Conservation (phyloP, 2,329 filamentous ascomycete genomes). For the Cordyceps cicadae region DNA sequence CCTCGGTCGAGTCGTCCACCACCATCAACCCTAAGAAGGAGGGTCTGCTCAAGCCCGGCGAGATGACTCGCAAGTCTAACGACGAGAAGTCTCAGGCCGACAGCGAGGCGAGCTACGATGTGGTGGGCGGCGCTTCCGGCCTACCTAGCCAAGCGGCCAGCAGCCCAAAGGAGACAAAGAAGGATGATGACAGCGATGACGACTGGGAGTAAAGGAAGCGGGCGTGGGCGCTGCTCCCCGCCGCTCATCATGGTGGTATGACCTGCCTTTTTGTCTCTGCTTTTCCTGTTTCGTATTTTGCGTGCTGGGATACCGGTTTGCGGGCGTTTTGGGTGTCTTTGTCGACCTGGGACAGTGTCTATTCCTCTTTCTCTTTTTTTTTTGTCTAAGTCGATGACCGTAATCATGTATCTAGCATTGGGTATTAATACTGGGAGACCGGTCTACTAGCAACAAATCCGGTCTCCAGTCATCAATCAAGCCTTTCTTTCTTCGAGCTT, state of each 20-base stretch:
- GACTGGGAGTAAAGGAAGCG: conserved; percentile 58
- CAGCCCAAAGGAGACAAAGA: conserved; percentile 50
- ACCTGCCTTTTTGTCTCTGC: conserved; percentile 12
- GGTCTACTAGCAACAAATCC: not conserved
- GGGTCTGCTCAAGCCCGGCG: conserved; percentile 49
- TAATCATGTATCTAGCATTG: conserved; percentile 14
- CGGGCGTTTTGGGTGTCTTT: conserved; percentile 3
- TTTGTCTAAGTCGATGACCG: not conserved
- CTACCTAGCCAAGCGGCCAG: conserved; percentile 68
- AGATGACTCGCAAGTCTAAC: conserved; percentile 62
- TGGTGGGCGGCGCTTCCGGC: conserved; percentile 72
- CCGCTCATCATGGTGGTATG: not conserved
- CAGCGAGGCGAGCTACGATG: conserved; percentile 92
- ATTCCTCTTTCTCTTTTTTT: not conserved
- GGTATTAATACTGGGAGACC: conserved; percentile 9
- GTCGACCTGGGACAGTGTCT: not conserved
- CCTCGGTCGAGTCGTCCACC: conserved; percentile 49
- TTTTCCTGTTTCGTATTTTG: not conserved
- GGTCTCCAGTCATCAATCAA: not conserved
- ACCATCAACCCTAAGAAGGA: conserved; percentile 49
- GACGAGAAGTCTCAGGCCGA: conserved; percentile 86
- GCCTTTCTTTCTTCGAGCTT: not conserved
- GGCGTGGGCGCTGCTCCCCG: not conserved
- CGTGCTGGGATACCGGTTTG: not conserved
- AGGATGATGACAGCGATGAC: conserved; percentile 57